These are phyloP conservation scores for Trypethelium eluteriae DNA, from an alignment of 495 filamentous ascomycete species.

Conservation along the genomic window DNA sequence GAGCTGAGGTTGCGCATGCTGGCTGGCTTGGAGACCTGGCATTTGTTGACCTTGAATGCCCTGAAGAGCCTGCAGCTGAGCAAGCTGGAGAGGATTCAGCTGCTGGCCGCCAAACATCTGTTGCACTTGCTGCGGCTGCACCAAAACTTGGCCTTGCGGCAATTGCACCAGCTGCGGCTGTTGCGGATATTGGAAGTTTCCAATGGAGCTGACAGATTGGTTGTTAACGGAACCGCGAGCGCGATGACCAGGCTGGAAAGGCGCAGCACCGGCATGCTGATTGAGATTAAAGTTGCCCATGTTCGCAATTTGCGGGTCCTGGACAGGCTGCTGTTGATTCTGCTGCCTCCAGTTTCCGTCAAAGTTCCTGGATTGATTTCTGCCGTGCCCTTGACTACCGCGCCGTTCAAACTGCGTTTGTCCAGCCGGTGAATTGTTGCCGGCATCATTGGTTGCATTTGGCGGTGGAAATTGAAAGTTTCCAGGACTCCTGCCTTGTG, in stretches of 20 bases:
- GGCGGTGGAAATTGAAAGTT: conserved; percentile 63
- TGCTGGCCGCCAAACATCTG: conserved; percentile 71
- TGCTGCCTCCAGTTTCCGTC: conserved; percentile 97
- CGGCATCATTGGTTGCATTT: conserved; percentile 46
- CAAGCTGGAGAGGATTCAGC: conserved; percentile 81
- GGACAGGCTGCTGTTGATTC: conserved; percentile 46
- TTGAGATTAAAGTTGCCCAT: conserved; percentile 63
- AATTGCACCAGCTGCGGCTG: conserved; percentile 87
- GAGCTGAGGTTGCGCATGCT: conserved; percentile 58
- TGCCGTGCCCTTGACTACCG: conserved; percentile 64
- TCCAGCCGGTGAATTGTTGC: conserved; percentile 38
- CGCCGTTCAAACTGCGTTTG: conserved; percentile 64
- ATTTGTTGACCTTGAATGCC: conserved; percentile 40
- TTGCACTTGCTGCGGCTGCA: conserved; percentile 54
- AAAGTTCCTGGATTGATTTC: conserved; percentile 83
- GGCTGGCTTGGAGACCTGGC: conserved; percentile 59
- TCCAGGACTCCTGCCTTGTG: conserved; percentile 48
- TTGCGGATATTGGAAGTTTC: conserved; percentile 81
- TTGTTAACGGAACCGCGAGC: conserved; percentile 66
- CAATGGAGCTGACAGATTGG: conserved; percentile 77
- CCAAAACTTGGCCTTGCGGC: conserved; percentile 68
- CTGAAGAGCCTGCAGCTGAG: conserved; percentile 72
- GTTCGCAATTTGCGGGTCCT: conserved; percentile 33
- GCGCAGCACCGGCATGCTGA: conserved; percentile 40
- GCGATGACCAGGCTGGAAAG: conserved; percentile 90